These are phyloP conservation scores for Hebeloma cylindrosporum DNA, from an alignment of 768 basidiomycete genomes.

Conservation along the genomic window DNA sequence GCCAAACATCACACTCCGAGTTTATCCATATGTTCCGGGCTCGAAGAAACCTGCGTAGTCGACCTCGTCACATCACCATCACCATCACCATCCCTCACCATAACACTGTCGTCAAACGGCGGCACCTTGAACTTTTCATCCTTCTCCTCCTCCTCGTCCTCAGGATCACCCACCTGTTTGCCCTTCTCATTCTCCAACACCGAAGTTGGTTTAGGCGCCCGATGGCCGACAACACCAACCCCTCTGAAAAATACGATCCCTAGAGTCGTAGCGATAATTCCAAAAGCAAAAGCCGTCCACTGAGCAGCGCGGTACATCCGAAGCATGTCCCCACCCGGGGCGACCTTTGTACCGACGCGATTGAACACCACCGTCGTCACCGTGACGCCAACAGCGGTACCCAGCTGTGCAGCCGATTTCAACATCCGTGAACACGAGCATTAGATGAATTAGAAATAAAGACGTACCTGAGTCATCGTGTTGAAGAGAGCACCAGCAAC, in stretches of 20 bases:
- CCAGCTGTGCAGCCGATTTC: conserved; percentile 44
- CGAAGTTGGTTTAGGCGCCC: background rate
- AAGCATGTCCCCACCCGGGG: conserved; percentile 36
- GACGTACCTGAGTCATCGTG: conserved; percentile 68
- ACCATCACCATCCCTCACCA: too few species aligned
- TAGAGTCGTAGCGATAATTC: conserved; percentile 37
- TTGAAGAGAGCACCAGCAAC: conserved; percentile 76
- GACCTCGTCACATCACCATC: too few species aligned
- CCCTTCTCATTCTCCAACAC: conserved; percentile 4
- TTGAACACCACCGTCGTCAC: conserved; percentile 73
- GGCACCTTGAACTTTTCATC: too few species aligned
- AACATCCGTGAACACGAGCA: background rate
- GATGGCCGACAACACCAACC: conserved; percentile 29
- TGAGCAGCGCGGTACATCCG: conserved; percentile 60
- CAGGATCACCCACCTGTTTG: too few species aligned
- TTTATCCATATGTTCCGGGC: too few species aligned
- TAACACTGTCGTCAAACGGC: too few species aligned
- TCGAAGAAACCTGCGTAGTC: too few species aligned
- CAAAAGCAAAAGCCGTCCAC: conserved; percentile 66
- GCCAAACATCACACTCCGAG: too few species aligned
- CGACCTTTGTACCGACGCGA: conserved; percentile 37
- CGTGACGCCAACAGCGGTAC: conserved; percentile 68
- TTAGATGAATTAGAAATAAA: background rate
- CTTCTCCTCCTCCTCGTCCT: too few species aligned
- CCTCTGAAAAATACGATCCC: conserved; percentile 28